Conservation (phyloP, 805 yeast species). For the Zygosaccharomyces rouxii region DNA sequence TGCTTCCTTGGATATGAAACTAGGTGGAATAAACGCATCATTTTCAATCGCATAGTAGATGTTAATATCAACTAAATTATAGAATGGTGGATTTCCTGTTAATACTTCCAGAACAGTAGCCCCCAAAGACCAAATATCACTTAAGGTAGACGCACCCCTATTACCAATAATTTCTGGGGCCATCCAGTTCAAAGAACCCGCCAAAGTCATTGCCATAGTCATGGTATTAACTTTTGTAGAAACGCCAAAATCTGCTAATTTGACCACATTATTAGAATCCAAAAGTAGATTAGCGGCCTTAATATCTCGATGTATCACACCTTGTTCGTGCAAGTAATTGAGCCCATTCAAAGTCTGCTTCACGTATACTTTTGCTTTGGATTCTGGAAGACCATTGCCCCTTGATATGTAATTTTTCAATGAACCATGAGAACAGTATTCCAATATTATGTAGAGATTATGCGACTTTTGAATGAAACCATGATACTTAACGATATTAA, state of each 20-base stretch:
- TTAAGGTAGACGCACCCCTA: conserved; percentile 80
- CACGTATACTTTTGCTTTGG: conserved; percentile 55
- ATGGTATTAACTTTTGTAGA: conserved; percentile 72
- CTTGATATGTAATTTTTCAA: conserved; percentile 42
- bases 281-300: conserved; percentile 88
- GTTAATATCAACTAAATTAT: conserved; percentile 43
- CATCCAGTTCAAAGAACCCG: conserved; percentile 98
- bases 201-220: conserved; percentile 52
- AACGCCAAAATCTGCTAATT: conserved; percentile 94
- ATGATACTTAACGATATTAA: conserved; percentile 84
- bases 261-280: conserved; percentile 66
- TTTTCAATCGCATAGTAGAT: conserved; percentile 39
- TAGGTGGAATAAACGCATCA: conserved; percentile 37
- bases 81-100: conserved; percentile 85
- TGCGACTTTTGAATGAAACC: conserved; percentile 76
- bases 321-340: conserved; percentile 64
- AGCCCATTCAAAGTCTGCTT: conserved; percentile 70
- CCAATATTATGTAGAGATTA: conserved; percentile 70
- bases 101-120: conserved; percentile 88
- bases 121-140: conserved; percentile 92
- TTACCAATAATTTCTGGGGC: conserved; percentile 91
- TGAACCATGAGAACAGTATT: conserved; percentile 66
- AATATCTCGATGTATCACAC: conserved; percentile 86
- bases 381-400: conserved; percentile 49
- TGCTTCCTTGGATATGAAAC: conserved; percentile 42